Base-by-base conservation (phyloP, 2,329 filamentous ascomycete genomes). In the Aschersonia sp. region DNA sequence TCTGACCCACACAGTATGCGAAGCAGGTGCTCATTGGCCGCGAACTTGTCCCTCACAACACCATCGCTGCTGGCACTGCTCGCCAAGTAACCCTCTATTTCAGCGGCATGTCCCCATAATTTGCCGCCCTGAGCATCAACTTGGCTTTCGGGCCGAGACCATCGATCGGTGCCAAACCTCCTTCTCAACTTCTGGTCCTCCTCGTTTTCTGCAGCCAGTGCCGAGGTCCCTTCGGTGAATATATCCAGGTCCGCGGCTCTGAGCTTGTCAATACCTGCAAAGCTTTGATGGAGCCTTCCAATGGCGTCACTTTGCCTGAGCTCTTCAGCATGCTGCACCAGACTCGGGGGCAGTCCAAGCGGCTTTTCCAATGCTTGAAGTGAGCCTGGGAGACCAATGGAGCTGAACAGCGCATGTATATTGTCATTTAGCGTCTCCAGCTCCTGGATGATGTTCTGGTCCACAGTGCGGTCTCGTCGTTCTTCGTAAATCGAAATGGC, bases 401-500 rank as follows among this genome's bases (percentile, higher is more conserved):
- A 89, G 14, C 84, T 79, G 29, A 97, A 68, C 0, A 89, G 68
- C 55, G 87, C 81, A 57, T 94, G 84, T 0, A 97, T 73, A 52
- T 81, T 79, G 50, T 83, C 79, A 0, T 87, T 95, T 55, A 97
- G 73, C 0, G 71, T 74, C 56, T 97, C 89, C 5, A 97, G 69
- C 58, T 94, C 84, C 30, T 84, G 81, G 45, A 95, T 84, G 32
- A 97, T 87, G 45, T 79, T 85, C 54, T 87, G 84, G 59, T 92
- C 94, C 42, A 98, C 83, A 49, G 95, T 70, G n/a, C 88, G 77
- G 62, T 98, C 89, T 49, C 89, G 76, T 11, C 89, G 78, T 59
- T 97, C 89, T 48, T 88, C 88, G 59, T 98, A 98, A 35, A 97
- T 95, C 44, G 87, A 95, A 1, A 89, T 87, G 6, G 92, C 92